Evolutionary conservation across 495 filamentous ascomycete genomes (phyloP).

Genomic region (Penicillium robsamsonii): DNA sequence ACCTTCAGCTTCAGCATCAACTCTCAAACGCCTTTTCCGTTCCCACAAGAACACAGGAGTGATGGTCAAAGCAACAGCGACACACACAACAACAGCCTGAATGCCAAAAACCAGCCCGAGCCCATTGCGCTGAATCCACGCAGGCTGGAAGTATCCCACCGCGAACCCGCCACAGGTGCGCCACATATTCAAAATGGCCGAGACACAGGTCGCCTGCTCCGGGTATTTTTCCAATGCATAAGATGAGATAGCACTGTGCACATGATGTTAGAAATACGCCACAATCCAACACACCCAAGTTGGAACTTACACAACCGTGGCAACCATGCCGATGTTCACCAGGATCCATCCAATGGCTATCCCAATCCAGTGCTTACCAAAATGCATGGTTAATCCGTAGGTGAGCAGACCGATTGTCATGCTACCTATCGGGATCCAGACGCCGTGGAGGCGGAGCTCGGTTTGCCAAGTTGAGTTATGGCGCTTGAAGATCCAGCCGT

Average conservation of each 20-base stretch:
- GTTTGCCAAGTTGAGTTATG: conserved; percentile 28
- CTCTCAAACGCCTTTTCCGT: conserved; percentile 4
- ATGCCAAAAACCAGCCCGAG: conserved; percentile 44
- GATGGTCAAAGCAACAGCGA: conserved; percentile 30
- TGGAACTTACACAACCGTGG: conserved; percentile 33
- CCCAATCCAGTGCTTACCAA: conserved; percentile 38
- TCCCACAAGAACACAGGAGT: conserved; percentile 28
- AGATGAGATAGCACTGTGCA: conserved; percentile 37
- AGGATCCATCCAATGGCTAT: conserved; percentile 42
- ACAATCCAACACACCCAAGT: background rate
- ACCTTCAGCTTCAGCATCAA: no score
- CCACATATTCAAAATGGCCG: conserved; percentile 45
- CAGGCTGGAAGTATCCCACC: conserved; percentile 47
- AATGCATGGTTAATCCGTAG: conserved; percentile 38
- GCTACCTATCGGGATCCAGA: conserved; percentile 35
- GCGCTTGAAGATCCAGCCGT: conserved; percentile 36
- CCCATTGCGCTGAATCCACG: conserved; percentile 43
- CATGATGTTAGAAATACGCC: background rate
- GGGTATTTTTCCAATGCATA: conserved; percentile 46
- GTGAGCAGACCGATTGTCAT: conserved; percentile 34
- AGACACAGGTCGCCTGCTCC: conserved; percentile 38
- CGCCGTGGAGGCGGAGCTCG: conserved; percentile 39
- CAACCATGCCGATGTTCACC: conserved; percentile 41
- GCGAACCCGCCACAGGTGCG: conserved; percentile 47
- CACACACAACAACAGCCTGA: conserved; percentile 42